Base-by-base conservation (phyloP, 768 basidiomycete genomes). In the Leccinum ochraceum region DNA sequence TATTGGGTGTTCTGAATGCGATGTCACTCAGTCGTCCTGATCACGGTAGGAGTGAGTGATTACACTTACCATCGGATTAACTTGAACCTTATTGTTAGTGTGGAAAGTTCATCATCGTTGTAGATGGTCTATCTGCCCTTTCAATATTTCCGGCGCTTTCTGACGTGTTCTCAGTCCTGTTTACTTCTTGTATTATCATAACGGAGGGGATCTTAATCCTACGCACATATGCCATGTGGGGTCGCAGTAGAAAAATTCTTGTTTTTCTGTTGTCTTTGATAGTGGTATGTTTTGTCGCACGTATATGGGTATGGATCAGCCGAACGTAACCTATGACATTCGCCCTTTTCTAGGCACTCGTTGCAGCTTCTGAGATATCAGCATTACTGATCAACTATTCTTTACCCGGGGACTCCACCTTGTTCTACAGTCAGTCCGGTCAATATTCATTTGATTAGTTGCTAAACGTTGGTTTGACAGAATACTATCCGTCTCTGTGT, bases 151-250 rank as follows among this genome's bases (percentile, higher is more conserved):
- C 39, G 6, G 2, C 26, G 2, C 32, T 48, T 20, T 4, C 28
- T 64, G 37, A 71, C 26, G 24, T 22, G 17, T 10, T 24, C 17
- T 36, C 48, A 71, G 67, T 39, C 20, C 20, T 62, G 6, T 71
- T 62, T 49, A 61, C 1, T 36, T 52, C 53, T 11, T 61, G 66
- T 20, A 26, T 65, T 14, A 13, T 71, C 11, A 58, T 58, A 16
- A 39, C 62, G 0, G 63, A 64, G 58, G 66, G 32, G 1, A 34
- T 34, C 10, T 34, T 34, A 4, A 34, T 34, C 32, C 52, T 71
- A 2, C 70, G 69, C 32, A 71, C 70, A n/a, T 71, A 67, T n/a
- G 68, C 69, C 22, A 48, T 71, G 53, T 71, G 69, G 66, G 61
- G 60, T 57, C 65, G 63, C 26, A 71, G 53, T 28, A 60, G 34